These are phyloP conservation scores for Nepenthes gracilis DNA, from an alignment of 148 eudicot genomes.

Conservation along the genomic window DNA sequence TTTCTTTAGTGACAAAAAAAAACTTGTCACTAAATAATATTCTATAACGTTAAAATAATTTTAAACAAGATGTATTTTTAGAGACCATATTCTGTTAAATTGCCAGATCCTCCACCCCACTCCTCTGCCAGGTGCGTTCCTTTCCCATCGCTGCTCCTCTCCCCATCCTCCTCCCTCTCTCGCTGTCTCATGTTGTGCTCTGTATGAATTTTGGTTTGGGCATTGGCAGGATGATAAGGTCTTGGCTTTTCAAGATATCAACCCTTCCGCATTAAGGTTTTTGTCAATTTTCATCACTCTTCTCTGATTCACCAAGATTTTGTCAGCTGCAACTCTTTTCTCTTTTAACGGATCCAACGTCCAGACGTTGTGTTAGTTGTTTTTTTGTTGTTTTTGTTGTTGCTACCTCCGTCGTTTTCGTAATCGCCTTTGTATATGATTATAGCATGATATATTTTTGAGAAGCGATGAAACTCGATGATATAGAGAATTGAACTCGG, in stretches of 20 bases:
- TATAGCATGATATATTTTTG: no score
- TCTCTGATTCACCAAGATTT: neutral
- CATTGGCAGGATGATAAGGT: slow-evolving; percentile 60
- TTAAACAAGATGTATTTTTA: no score
- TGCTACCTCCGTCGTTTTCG: neutral
- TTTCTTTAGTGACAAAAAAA: no score
- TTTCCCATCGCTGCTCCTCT: neutral
- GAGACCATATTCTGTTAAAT: slow-evolving; percentile 51
- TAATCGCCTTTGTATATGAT: neutral
- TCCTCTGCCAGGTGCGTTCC: slow-evolving; percentile 41
- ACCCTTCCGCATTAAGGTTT: slow-evolving; percentile 55
- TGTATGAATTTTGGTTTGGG: slow-evolving; percentile 1
- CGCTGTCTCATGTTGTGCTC: neutral
- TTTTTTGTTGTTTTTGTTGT: neutral
- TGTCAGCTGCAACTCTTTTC: neutral
- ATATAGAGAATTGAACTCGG: no score
- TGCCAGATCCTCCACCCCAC: slow-evolving; percentile 44
- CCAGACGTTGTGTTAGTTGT: no score
- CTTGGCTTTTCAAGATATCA: slow-evolving; percentile 75
- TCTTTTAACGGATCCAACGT: no score
- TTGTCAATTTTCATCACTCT: neutral
- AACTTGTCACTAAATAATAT: no score
- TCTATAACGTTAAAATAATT: no score
- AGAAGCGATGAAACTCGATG: no score
- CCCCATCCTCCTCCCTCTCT: slow-evolving; percentile 1